Evolutionary conservation across 2,329 filamentous ascomycete genomes (phyloP), one percentile per base, ranked within the genome.

Genomic region (Botrytis porri): DNA sequence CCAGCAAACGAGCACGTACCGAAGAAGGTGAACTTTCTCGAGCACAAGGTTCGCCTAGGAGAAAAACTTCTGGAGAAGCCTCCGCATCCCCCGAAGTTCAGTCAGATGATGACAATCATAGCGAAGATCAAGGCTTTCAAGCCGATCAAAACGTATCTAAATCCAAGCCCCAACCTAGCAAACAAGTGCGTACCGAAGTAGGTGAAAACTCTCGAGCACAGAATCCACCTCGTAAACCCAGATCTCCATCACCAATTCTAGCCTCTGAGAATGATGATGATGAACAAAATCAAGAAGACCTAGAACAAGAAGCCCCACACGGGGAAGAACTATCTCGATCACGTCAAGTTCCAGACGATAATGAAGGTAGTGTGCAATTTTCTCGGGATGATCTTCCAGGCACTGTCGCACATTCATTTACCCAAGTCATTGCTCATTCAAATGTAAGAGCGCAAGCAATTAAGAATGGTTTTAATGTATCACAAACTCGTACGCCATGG

Each of bases 401-500:
- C 25, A 29, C 39, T n/a, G 18, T n/a, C 4, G 8, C n/a, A n/a
- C 37, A n/a, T 25, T 6, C 43, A 25, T 51, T 57, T 25, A 45
- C 20, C 7, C 45, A 59, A 62, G 64, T 10, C 16, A 35, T 9
- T 25, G 63, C 57, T 59, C 67, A 71, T 8, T 22, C 51, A 10
- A 63, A 35, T 35, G 32, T 41, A 35, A 57, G n/a, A 62, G 20
- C 1, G 32, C 16, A 41, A 57, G 48, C 48, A 57, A 29, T 18
- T 29, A 69, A 35, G 35, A 41, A 20, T 16, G 61, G 43, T 16
- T 10, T 9, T 7, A 20, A 37, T 25, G 45, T 22, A 51, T 8
- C 69, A 8, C 77, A 77, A 66, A 73, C 48, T 61, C 78, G 80
- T 14, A 75, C 60, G 10, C 69, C 67, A 8, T 86, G 83, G 83